These are phyloP conservation scores for Hyphodiscus hymeniophilus DNA, from an alignment of 495 filamentous ascomycete species.

Conservation along the genomic window DNA sequence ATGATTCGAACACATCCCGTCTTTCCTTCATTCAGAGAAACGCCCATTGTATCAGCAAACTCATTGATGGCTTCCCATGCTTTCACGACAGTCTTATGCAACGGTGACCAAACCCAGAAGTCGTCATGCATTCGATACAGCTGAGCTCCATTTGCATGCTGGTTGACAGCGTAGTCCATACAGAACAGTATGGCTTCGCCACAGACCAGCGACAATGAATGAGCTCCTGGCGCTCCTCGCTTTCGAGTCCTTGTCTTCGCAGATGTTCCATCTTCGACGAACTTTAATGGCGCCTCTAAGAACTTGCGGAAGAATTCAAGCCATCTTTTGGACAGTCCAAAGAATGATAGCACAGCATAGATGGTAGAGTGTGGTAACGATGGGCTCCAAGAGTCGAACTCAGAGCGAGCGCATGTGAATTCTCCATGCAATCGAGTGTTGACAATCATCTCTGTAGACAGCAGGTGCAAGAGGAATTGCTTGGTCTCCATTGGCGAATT, in stretches of 20 bases:
- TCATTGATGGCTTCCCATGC: conserved; percentile 51
- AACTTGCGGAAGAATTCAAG: conserved; percentile 53
- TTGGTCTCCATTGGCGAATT: conserved; percentile 46
- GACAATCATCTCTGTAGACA: conserved; percentile 56
- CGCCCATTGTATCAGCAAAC: conserved; percentile 47
- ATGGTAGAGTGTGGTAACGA: conserved; percentile 54
- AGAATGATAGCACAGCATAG: conserved; percentile 45
- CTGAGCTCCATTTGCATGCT: conserved; percentile 40
- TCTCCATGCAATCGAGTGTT: conserved; percentile 47
- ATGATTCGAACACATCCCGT: conserved; percentile 47
- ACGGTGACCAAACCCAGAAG: conserved; percentile 58
- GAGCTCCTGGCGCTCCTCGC: conserved; percentile 51
- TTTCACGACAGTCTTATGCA: conserved; percentile 41
- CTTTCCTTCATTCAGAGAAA: conserved; percentile 49
- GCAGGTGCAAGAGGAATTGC: conserved; percentile 50
- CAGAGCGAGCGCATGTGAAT: conserved; percentile 52
- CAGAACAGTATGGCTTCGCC: conserved; percentile 56
- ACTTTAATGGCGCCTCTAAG: conserved; percentile 51
- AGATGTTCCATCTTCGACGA: conserved; percentile 42
- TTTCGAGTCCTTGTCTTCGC: conserved; percentile 33
- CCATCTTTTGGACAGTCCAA: conserved; percentile 53
- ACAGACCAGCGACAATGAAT: conserved; percentile 49
- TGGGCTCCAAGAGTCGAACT: conserved; percentile 55
- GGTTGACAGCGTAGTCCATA: conserved; percentile 59
- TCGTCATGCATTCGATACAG: conserved; percentile 61